Conservation (phyloP, 2,329 filamentous ascomycete species). For the Hymenoscyphus albidus region DNA sequence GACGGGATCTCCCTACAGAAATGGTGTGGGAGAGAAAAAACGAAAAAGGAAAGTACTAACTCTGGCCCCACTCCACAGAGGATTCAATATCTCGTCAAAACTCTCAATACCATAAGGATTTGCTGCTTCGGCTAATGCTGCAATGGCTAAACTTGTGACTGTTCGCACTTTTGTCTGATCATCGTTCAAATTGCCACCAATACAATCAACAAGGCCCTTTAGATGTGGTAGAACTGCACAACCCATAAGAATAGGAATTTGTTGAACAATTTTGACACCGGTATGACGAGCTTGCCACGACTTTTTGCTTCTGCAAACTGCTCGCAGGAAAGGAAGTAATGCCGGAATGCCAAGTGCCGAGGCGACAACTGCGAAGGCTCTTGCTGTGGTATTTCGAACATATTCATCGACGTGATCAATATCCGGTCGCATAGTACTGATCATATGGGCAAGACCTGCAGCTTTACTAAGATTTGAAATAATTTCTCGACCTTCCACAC, state of each 20-base stretch:
- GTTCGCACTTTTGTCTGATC: constrained; percentile 98
- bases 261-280: constrained; percentile 98
- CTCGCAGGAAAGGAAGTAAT: constrained; percentile 87
- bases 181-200: constrained; percentile 91
- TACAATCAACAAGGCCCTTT: constrained; percentile 94
- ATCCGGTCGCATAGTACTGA: constrained; percentile 97
- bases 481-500: constrained; percentile 96
- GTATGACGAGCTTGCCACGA: constrained; percentile 98
- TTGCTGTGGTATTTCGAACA: constrained; percentile 93
- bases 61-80: constrained; percentile 78
- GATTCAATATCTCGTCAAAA: constrained; percentile 96
- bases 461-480: constrained; percentile 98
- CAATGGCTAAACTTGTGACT: constrained; percentile 91
- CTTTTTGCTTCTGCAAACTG: constrained; percentile 96
- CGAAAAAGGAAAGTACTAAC: constrained; percentile 4
- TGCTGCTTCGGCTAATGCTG: constrained; percentile 89
- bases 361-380: constrained; percentile 95
- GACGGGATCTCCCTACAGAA: no score
- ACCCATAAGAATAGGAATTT: constrained; percentile 98
- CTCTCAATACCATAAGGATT: constrained; percentile 99
- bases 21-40: not conserved
- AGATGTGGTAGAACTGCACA: constrained; percentile 93
- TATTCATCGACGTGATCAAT: constrained; percentile 99
- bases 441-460: constrained; percentile 96
- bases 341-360: constrained; percentile 95